Conservation (phyloP, 164 flowering plant species). For the Dillenia suffruticosa region DNA sequence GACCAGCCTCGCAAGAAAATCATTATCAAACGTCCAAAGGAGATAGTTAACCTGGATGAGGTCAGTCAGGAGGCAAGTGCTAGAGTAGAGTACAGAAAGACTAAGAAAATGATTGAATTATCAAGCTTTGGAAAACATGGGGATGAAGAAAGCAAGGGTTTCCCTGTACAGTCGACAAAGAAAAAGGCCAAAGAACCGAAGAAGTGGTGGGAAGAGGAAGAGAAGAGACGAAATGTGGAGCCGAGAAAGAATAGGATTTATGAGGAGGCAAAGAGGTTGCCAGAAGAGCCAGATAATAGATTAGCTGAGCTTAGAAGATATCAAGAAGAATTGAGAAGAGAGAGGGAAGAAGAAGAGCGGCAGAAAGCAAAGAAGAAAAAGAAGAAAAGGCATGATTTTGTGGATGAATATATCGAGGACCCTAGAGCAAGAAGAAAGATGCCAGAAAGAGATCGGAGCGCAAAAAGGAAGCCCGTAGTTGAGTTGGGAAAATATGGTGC, state of each 20-base stretch:
- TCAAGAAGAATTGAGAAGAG: slow-evolving; percentile 51
- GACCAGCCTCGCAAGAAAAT: slow-evolving; percentile 65
- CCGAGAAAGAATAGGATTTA: slow-evolving; percentile 34
- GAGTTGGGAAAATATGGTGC: slow-evolving; percentile 46
- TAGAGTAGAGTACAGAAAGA: slow-evolving; percentile 46
- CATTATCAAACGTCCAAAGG: slow-evolving; percentile 73
- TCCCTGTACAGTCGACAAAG: slow-evolving; percentile 29
- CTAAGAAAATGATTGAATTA: slow-evolving; percentile 65
- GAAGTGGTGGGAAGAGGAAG: slow-evolving; percentile 67
- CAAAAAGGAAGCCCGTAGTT: slow-evolving; percentile 42
- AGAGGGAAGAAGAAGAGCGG: slow-evolving; percentile 63
- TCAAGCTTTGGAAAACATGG: slow-evolving; percentile 42
- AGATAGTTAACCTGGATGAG: slow-evolving; percentile 40
- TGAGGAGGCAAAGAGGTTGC: slow-evolving; percentile 37
- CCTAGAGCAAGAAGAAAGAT: slow-evolving; percentile 40
- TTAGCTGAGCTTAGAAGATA: slow-evolving; percentile 47
- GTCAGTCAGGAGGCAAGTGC: slow-evolving; percentile 40
- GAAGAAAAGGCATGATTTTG: slow-evolving; percentile 42
- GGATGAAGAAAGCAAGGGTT: slow-evolving; percentile 32
- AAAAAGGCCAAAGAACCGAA: slow-evolving; percentile 41
- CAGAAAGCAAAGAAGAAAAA: slow-evolving; percentile 59
- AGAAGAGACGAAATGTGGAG: slow-evolving; percentile 44
- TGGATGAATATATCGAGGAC: slow-evolving; percentile 57
- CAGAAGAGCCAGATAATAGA: slow-evolving; percentile 54
- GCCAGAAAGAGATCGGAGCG: slow-evolving; percentile 52